Percentiles rank a stretch among this genome's conserved stretches.
Conservation (phyloP, 768 basidiomycete genomes). For the Trametes maxima region DNA sequence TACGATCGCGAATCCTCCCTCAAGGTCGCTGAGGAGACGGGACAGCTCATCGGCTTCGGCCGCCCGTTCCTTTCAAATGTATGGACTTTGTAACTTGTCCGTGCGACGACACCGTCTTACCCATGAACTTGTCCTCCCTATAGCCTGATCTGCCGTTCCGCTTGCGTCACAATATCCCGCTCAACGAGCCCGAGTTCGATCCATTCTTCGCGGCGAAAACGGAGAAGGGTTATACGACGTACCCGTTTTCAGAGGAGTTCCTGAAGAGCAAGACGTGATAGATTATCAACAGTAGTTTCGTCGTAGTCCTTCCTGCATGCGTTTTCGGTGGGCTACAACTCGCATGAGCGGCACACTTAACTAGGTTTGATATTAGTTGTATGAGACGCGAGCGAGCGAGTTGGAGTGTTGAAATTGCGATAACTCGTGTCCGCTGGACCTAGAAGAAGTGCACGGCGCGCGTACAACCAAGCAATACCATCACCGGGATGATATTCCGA, state of each 20-base stretch:
- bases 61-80: conserved; percentile 35
- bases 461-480: too few species aligned
- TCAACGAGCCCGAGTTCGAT: conserved; percentile 37
- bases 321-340: too few species aligned
- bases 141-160: conserved; percentile 49
- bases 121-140: neutral
- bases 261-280: neutral
- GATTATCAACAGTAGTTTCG: too few species aligned
- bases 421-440: too few species aligned
- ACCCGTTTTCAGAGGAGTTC: conserved; percentile 23
- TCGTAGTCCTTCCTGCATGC: too few species aligned
- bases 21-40: conserved; percentile 26
- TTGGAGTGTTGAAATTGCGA: too few species aligned
- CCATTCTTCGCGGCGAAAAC: conserved; percentile 45
- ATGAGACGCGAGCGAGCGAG: too few species aligned
- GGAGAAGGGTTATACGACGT: conserved; percentile 32
- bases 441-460: neutral
- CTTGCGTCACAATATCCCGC: conserved; percentile 37
- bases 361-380: too few species aligned
- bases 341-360: too few species aligned
- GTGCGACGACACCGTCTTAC: neutral
- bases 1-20: conserved; percentile 26
- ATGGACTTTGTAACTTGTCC: conserved; percentile 1
- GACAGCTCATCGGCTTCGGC: conserved; percentile 32
- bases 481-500: too few species aligned